Evolutionary conservation across 1,284 basidiomycete genomes (phyloP).

Genomic region (Leccinum huronense): DNA sequence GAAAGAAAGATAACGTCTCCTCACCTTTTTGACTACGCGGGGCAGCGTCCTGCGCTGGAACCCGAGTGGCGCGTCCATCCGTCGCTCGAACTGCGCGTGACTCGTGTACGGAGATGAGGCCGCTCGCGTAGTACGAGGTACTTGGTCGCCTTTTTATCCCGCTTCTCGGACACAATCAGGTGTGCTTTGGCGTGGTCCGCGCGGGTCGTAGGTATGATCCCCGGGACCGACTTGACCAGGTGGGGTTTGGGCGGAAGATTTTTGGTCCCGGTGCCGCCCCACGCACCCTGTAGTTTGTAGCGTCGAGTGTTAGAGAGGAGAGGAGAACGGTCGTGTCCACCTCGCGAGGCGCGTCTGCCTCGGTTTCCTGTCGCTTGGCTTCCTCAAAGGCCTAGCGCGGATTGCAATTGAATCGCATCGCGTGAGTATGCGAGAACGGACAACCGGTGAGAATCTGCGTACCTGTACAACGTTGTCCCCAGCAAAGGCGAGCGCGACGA

Average conservation of each 20-base stretch:
- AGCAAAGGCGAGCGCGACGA: slow-evolving; percentile 94
- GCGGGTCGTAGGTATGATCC: slow-evolving; percentile 74
- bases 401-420: not conserved
- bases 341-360: slow-evolving; percentile 79
- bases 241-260: slow-evolving; percentile 57
- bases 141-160: slow-evolving; percentile 89
- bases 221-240: slow-evolving; percentile 77
- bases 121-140: slow-evolving; percentile 82
- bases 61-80: slow-evolving; percentile 77
- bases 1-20: not conserved
- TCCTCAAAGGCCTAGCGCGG: slow-evolving; percentile 74
- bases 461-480: slow-evolving; percentile 93
- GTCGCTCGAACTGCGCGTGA: slow-evolving; percentile 84
- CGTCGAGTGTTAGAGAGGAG: not conserved
- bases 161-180: slow-evolving; percentile 92
- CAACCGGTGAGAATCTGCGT: slow-evolving; percentile 20
- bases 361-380: slow-evolving; percentile 76
- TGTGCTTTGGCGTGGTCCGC: slow-evolving; percentile 83
- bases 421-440: slow-evolving; percentile 3
- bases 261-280: slow-evolving; percentile 81
- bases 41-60: slow-evolving; percentile 86
- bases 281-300: slow-evolving; percentile 64
- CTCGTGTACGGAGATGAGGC: slow-evolving; percentile 89
- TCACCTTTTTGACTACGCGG: slow-evolving; percentile 81
- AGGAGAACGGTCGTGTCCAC: slow-evolving; percentile 85